Conservation (phyloP, 495 filamentous ascomycete genomes). For the Hyphodiscus hymeniophilus region DNA sequence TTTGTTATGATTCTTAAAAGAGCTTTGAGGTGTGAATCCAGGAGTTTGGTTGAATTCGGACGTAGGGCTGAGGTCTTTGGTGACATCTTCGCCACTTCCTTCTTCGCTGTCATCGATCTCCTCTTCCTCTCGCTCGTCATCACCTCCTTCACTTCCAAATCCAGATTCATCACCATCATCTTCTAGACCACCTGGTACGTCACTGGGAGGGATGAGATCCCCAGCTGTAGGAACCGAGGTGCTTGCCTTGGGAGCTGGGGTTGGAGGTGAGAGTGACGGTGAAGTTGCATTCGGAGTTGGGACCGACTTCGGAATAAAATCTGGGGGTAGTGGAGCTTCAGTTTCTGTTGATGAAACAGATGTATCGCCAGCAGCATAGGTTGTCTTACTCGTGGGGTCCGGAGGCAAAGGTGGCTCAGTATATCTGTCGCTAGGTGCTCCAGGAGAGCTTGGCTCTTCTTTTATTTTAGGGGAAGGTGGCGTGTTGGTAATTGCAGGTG, state of each 20-base stretch:
- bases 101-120: constrained; percentile 32
- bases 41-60: constrained; percentile 41
- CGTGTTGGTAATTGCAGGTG: constrained; percentile 10
- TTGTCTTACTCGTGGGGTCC: constrained; percentile 63
- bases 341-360: constrained; percentile 43
- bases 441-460: constrained; percentile 19
- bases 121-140: constrained; percentile 32
- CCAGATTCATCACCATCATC: constrained; percentile 28
- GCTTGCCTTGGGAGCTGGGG: constrained; percentile 23
- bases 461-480: constrained; percentile 28
- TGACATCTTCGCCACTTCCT: constrained; percentile 56
- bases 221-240: constrained; percentile 29
- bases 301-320: constrained; percentile 32
- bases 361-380: constrained; percentile 56
- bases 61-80: constrained; percentile 56
- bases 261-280: constrained; percentile 19
- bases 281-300: constrained; percentile 1
- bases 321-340: constrained; percentile 54
- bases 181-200: constrained; percentile 25
- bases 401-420: constrained; percentile 61
- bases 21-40: constrained; percentile 56
- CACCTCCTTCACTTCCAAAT: constrained; percentile 27
- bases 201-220: constrained; percentile 23
- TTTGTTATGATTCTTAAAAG: constrained; percentile 42
- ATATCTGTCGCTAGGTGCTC: neutral